These are phyloP conservation scores for Yamadazyma phyllophila DNA, from an alignment of 805 yeast species.

Conservation along the genomic window DNA sequence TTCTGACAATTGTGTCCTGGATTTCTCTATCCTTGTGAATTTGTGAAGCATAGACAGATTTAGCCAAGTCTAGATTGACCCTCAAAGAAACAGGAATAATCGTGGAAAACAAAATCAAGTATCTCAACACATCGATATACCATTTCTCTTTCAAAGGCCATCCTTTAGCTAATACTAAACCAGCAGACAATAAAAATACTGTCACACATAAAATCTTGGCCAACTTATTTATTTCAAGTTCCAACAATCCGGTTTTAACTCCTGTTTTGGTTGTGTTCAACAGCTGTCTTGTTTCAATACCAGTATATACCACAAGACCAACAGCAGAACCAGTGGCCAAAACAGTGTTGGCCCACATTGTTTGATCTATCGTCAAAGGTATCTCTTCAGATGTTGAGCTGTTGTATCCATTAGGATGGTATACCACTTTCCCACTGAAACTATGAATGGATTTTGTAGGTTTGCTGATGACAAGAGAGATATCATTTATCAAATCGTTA, in stretches of 20 bases:
- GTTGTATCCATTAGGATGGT: constrained; percentile 34
- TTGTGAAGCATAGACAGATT: constrained; percentile 92
- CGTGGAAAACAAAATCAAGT: constrained; percentile 86
- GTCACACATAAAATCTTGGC: constrained; percentile 86
- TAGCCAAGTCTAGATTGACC: constrained; percentile 92
- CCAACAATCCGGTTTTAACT: constrained; percentile 86
- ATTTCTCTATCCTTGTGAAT: constrained; percentile 85
- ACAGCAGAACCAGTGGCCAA: constrained; percentile 90
- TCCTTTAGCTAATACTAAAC: constrained; percentile 78
- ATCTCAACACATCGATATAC: constrained; percentile 90
- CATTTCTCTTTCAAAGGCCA: constrained; percentile 59
- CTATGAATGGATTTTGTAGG: constrained; percentile 84
- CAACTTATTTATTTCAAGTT: constrained; percentile 82
- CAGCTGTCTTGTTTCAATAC: constrained; percentile 89
- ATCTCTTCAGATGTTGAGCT: constrained; percentile 35
- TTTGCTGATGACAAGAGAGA: constrained; percentile 61
- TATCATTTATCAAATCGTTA: constrained; percentile 50
- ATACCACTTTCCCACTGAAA: constrained; percentile 72
- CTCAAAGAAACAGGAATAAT: constrained; percentile 95
- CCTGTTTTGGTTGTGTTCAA: constrained; percentile 87
- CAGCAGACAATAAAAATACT: constrained; percentile 74
- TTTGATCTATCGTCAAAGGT: constrained; percentile 81
- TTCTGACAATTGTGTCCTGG: constrained; percentile 87
- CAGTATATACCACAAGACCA: constrained; percentile 88
- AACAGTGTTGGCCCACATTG: constrained; percentile 98